Percentiles rank a stretch among this genome's conserved stretches.
These are phyloP conservation scores for Hyaloperonospora arabidopsidis DNA, from an alignment of 352 stramenopile species.

Conservation along the genomic window DNA sequence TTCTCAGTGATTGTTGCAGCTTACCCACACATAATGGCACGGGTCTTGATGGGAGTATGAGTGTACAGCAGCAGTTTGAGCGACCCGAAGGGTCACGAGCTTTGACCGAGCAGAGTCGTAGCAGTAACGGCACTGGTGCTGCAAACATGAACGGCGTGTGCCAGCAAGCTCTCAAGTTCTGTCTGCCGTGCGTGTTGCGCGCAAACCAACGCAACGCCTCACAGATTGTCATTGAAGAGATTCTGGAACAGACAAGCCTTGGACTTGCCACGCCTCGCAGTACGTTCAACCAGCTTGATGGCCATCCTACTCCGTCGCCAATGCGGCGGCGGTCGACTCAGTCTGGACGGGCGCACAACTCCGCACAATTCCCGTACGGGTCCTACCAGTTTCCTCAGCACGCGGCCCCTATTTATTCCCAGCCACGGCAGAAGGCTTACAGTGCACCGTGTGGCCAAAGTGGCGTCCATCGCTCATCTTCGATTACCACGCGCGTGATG, in stretches of 20 bases:
- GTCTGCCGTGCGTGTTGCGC: slow-evolving; percentile 36
- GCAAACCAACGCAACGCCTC: slow-evolving; percentile 35
- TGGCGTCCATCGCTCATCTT: slow-evolving; percentile 17
- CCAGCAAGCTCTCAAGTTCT: slow-evolving; percentile 45
- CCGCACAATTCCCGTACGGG: slow-evolving; percentile 10
- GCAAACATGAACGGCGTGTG: slow-evolving; percentile 29
- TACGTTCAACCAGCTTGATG: slow-evolving; percentile 11
- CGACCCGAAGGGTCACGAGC: slow-evolving; percentile 20
- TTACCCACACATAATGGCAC: slow-evolving; percentile 3
- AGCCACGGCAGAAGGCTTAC: slow-evolving; percentile 24
- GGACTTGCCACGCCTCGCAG: slow-evolving; percentile 16
- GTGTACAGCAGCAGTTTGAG: slow-evolving; percentile 23
- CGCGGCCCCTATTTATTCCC: slow-evolving; percentile 20
- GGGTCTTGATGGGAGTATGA: slow-evolving; percentile 20
- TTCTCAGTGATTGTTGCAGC: slow-evolving; percentile 17
- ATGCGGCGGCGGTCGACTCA: slow-evolving; percentile 23
- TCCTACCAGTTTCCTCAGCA: slow-evolving; percentile 19
- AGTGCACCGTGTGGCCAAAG: slow-evolving; percentile 9
- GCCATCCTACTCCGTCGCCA: slow-evolving; percentile 16
- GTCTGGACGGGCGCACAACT: slow-evolving; percentile 17
- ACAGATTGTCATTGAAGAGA: slow-evolving; percentile 38
- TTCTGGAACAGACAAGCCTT: slow-evolving; percentile 25
- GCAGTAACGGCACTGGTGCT: slow-evolving; percentile 16
- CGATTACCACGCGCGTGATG: slow-evolving; percentile 20
- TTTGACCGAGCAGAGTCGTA: slow-evolving; percentile 25